Percentiles rank a stretch among this genome's conserved stretches.
Conservation (phyloP, 345 rosid genomes). For the Excoecaria cochinchinensis region DNA sequence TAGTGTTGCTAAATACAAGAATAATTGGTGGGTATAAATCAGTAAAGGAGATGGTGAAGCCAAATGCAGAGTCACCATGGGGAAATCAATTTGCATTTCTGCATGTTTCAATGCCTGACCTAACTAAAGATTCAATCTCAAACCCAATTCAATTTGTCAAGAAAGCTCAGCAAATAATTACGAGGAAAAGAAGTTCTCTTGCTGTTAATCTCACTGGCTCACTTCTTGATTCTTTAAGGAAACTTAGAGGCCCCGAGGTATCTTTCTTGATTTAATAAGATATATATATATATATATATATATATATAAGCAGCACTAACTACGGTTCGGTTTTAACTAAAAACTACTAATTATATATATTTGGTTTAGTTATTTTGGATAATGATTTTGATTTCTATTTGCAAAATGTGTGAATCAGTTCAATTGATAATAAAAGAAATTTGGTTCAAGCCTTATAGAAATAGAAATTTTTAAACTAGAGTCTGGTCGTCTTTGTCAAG, state of each 20-base stretch:
- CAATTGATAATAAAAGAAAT: no score
- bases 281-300: no score
- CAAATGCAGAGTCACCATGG: conserved; percentile 43
- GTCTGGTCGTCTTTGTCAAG: no score
- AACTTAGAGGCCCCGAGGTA: conserved; percentile 43
- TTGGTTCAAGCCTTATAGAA: no score
- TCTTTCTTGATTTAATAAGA: no score
- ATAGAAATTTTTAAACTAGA: no score
- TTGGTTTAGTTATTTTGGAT: no score
- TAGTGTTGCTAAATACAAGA: conserved; percentile 53
- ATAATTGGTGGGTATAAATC: conserved; percentile 41
- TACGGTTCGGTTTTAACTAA: no score
- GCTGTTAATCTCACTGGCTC: conserved; percentile 39
- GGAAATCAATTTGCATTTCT: conserved; percentile 50
- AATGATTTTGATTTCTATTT: no score
- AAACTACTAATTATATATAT: no score
- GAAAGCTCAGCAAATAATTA: conserved; percentile 33
- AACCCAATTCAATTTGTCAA: conserved; percentile 37
- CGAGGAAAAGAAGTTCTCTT: conserved; percentile 34
- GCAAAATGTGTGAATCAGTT: no score
- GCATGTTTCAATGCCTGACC: conserved; percentile 34
- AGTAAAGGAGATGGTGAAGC: conserved; percentile 44
- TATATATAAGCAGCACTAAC: no score
- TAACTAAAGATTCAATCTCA: conserved; percentile 2
- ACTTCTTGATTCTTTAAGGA: conserved; percentile 34